Evolutionary conservation across 768 basidiomycete species (phyloP).

Genomic region (Imleria badia): DNA sequence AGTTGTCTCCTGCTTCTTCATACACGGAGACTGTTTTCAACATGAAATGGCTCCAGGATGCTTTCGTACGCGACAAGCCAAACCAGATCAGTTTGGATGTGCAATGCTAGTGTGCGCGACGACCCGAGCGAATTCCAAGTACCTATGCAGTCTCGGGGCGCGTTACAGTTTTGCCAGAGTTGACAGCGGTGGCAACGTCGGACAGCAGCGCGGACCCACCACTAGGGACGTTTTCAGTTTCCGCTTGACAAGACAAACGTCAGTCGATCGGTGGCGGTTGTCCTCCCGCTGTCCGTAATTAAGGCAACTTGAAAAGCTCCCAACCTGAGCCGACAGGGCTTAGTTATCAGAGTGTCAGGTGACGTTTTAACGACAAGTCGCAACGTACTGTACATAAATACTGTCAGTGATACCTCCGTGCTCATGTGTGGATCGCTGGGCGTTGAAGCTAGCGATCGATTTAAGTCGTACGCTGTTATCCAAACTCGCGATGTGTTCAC

Average conservation of each 20-base stretch:
- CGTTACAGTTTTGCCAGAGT: neutral
- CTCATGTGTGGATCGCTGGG: neutral
- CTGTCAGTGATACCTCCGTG: neutral
- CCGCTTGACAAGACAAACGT: constrained; percentile 7
- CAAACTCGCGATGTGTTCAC: neutral
- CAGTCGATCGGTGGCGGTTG: constrained; percentile 3
- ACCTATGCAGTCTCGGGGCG: neutral
- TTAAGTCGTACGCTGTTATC: neutral
- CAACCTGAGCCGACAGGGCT: neutral
- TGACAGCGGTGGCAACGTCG: neutral
- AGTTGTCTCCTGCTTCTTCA: constrained; percentile 5
- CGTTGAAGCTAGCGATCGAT: neutral
- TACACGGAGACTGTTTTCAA: neutral
- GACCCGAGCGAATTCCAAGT: neutral
- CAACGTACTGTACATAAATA: neutral
- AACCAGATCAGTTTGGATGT: neutral
- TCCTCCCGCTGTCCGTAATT: neutral
- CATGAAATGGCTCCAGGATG: neutral
- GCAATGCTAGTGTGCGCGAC: neutral
- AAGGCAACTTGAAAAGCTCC: neutral
- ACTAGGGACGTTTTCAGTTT: neutral
- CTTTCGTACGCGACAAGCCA: neutral
- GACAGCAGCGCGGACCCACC: neutral
- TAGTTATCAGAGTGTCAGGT: neutral
- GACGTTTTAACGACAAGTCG: neutral